Percentiles rank a stretch among this genome's conserved stretches.
Evolutionary conservation across 805 yeast species (phyloP).

Genomic region (Pichia gijzeniarum): DNA sequence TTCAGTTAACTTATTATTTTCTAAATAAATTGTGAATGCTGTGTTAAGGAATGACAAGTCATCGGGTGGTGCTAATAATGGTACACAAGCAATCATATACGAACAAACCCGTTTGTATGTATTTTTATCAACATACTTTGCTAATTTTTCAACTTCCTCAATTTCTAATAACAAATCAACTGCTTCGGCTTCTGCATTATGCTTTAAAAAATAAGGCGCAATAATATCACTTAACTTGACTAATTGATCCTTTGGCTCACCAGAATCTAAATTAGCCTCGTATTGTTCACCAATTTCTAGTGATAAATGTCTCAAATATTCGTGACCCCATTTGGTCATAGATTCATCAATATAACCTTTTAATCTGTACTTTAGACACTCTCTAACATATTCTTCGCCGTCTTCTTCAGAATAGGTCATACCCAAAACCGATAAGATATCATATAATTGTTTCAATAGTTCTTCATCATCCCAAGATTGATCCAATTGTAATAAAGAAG

Average conservation of each 20-base stretch:
- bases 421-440: constrained; percentile 84
- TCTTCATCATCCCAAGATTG: constrained; percentile 51
- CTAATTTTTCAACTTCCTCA: constrained; percentile 76
- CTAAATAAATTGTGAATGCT: constrained; percentile 78
- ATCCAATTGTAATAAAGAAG: constrained; percentile 57
- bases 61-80: constrained; percentile 91
- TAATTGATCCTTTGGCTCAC: constrained; percentile 31
- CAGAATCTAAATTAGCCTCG: constrained; percentile 39
- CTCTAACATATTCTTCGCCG: constrained; percentile 44
- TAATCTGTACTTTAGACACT: constrained; percentile 74
- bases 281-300: constrained; percentile 89
- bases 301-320: constrained; percentile 92
- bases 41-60: constrained; percentile 80
- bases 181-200: constrained; percentile 98
- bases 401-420: constrained; percentile 89
- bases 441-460: constrained; percentile 58
- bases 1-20: constrained; percentile 76
- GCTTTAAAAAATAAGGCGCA: constrained; percentile 84
- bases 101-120: constrained; percentile 86
- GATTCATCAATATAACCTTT: constrained; percentile 39
- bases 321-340: constrained; percentile 94
- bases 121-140: constrained; percentile 76
- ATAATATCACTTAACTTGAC: constrained; percentile 65
- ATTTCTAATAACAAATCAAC: constrained; percentile 88
- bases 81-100: constrained; percentile 95